Evolutionary conservation across 2,329 filamentous ascomycete genomes (phyloP).

Genomic region (Fusarium sacchari): DNA sequence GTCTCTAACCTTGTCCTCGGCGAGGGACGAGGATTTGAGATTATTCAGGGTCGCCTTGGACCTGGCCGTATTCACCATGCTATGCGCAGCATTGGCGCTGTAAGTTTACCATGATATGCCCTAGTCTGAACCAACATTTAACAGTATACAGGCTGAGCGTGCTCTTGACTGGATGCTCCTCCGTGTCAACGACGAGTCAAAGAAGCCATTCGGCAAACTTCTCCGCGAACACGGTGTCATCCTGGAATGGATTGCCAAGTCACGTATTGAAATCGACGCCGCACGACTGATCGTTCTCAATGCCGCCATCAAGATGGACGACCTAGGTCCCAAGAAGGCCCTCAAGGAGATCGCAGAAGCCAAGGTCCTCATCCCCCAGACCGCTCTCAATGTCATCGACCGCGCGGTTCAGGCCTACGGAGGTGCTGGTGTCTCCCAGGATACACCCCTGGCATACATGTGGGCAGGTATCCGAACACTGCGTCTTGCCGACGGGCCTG

Average conservation of each 20-base stretch:
- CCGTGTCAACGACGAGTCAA: conserved; percentile 89
- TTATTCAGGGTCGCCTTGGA: conserved; percentile 95
- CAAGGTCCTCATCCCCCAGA: conserved; percentile 89
- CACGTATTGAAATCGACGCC: conserved; percentile 92
- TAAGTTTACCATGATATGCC: conserved; percentile 49
- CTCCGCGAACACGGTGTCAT: conserved; percentile 92
- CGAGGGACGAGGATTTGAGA: conserved; percentile 94
- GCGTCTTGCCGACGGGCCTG: conserved; percentile 89
- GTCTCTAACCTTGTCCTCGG: conserved; percentile 86
- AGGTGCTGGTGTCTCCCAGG: conserved; percentile 89
- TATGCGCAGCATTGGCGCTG: conserved; percentile 92
- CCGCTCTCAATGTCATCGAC: conserved; percentile 88
- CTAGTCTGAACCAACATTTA: background rate
- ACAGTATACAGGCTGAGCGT: conserved; percentile 71
- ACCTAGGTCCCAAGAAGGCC: conserved; percentile 85
- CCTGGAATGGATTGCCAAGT: conserved; percentile 92
- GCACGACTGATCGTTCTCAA: conserved; percentile 91
- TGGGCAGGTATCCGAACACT: conserved; percentile 85
- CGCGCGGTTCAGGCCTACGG: conserved; percentile 93
- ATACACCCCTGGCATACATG: conserved; percentile 88
- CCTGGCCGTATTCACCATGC: conserved; percentile 97
- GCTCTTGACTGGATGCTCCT: conserved; percentile 96
- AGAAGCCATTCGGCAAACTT: conserved; percentile 90
- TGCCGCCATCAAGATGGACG: conserved; percentile 94
- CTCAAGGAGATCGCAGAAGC: conserved; percentile 95